Evolutionary conservation across 2,329 filamentous ascomycete species (phyloP).

Genomic region (Exophiala viscosa): DNA sequence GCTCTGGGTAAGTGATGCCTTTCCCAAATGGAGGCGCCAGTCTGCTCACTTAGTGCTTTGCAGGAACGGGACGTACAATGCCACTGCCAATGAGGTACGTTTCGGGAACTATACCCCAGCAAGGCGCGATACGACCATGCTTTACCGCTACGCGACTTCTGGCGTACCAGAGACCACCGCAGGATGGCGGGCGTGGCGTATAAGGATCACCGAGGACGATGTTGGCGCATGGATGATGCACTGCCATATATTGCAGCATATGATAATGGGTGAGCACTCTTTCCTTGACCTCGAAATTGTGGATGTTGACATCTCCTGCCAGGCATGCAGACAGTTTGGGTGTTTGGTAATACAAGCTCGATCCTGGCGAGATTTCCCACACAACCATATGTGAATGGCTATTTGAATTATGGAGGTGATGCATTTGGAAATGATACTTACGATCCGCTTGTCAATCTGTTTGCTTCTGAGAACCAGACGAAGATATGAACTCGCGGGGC

Average conservation of each 20-base stretch:
- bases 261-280: slow-evolving; percentile 47
- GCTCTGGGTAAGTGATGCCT: slow-evolving; percentile 34
- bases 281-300: neutral
- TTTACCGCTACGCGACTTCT: slow-evolving; percentile 52
- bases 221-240: slow-evolving; percentile 53
- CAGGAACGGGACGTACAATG: slow-evolving; percentile 43
- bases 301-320: neutral
- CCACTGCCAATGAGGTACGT: slow-evolving; percentile 40
- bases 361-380: slow-evolving; percentile 35
- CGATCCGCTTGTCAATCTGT: slow-evolving; percentile 21
- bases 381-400: slow-evolving; percentile 37
- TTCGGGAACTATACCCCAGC: slow-evolving; percentile 38
- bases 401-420: slow-evolving; percentile 43
- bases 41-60: neutral
- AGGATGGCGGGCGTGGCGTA: slow-evolving; percentile 61
- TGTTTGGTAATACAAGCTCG: slow-evolving; percentile 42
- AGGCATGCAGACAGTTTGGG: slow-evolving; percentile 37
- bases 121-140: slow-evolving; percentile 49
- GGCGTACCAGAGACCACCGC: slow-evolving; percentile 40
- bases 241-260: slow-evolving; percentile 48
- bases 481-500: too few relatives aligned
- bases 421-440: slow-evolving; percentile 39
- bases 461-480: neutral
- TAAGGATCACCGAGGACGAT: slow-evolving; percentile 45
- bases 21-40: neutral